Evolutionary conservation across 2,329 filamentous ascomycete genomes (phyloP), one percentile per base, ranked within the genome.

Genomic region (Tympanopsis confertula): DNA sequence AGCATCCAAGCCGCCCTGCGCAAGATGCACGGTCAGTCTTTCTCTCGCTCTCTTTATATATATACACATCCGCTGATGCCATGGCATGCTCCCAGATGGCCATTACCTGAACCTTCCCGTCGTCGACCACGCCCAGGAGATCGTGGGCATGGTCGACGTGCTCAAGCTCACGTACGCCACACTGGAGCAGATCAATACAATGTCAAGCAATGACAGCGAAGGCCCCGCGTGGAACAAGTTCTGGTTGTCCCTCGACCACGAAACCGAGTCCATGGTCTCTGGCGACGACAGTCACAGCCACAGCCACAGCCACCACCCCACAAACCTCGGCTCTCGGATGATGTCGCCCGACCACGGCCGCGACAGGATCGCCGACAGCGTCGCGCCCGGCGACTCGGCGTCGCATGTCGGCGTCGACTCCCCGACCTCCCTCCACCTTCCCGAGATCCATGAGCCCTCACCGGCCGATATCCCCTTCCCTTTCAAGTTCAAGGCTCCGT

Each of bases 151-250:
- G 91, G 91, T 98, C 19, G 91, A 98, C 60, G 91, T 98, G 41
- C 75, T 98, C 44, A 96, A 96, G 66, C 71, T 98, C 53, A 98
- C 91, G 17, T 98, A 98, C 61, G 91, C 91, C 36, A 98, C 91
- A 4, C 73, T 98, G 38, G 91, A 98, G 62, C 89, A 95, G 66
- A 87, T 94, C 62, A 96, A 96, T 66, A 88, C 86, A 42, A 96
- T 98, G 81, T 79, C 76, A 29, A 88, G 80, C 38, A 75, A 76
- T 32, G 89, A 94, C 54, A 86, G 78, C 49, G 91, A 96, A 62
- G 91, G 91, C 0, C 91, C 91, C 4, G 91, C 91, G 5, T 98
- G 91, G 91, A 96, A 95, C 68, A 98, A 96, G 62, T 98, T 98
- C 66, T 98, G 91, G 91, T 70, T 98, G 47, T 96, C 91, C 1